Conservation (phyloP, 441 rosid genomes). For the Populus hybrid region DNA sequence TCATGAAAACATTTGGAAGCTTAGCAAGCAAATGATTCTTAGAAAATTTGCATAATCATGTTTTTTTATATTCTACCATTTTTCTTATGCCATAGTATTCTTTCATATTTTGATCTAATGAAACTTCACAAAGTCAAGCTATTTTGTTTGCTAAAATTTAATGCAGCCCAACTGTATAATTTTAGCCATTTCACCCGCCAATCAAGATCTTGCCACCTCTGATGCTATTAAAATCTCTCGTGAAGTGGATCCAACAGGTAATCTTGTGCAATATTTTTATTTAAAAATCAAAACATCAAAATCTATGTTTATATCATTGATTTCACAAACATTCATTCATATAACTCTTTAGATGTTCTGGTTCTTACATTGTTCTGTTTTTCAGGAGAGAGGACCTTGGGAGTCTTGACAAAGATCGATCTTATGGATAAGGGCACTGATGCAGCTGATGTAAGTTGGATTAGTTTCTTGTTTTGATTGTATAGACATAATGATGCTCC, state of each 20-base stretch:
- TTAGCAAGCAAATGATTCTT: no score
- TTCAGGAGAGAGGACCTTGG: conserved; percentile 91
- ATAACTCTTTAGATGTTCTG: neutral
- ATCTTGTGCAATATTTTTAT: conserved; percentile 6
- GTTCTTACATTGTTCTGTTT: conserved; percentile 17
- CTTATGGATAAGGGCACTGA: conserved; percentile 98
- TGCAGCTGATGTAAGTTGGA: conserved; percentile 84
- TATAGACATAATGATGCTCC: neutral
- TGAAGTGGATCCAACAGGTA: conserved; percentile 95
- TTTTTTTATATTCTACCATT: neutral
- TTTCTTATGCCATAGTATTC: neutral
- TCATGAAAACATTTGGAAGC: neutral
- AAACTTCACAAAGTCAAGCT: conserved; percentile 11
- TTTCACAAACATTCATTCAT: neutral
- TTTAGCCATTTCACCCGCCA: conserved; percentile 96
- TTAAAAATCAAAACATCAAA: neutral
- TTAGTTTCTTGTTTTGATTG: conserved; percentile 9
- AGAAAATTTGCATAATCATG: no score
- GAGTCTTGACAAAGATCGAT: conserved; percentile 97
- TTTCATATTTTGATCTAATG: neutral
- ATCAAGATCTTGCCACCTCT: conserved; percentile 98
- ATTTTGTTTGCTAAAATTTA: conserved; percentile 20
- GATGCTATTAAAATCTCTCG: conserved; percentile 97
- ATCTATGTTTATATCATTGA: neutral
- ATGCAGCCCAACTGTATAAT: conserved; percentile 90